phyloP scores from a whole-genome alignment of 2,329 filamentous ascomycete species.

The Chrysosphaeria jannelii region DNA sequence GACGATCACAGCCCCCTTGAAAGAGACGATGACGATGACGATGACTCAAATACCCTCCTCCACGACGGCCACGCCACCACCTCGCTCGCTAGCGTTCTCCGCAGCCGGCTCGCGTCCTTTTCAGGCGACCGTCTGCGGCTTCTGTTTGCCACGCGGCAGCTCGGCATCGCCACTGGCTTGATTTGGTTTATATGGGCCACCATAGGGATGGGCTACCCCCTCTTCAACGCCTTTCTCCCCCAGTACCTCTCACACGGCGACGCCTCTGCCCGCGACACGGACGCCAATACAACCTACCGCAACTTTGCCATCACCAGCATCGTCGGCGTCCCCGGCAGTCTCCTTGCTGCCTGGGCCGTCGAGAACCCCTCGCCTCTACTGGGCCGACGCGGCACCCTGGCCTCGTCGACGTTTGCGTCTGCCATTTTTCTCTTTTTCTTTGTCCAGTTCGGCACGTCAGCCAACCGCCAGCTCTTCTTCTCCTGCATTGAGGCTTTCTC shows the following conservation, averaged over 20 bases:
- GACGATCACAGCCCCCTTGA: conserved; percentile 9
- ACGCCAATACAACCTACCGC: conserved; percentile 29
- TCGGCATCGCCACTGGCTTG: conserved; percentile 19
- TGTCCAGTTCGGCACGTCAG: conserved; percentile 24
- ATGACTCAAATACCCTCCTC: background rate
- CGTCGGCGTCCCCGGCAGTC: conserved; percentile 44
- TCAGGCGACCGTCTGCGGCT: conserved; percentile 35
- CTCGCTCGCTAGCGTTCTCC: conserved; percentile 12
- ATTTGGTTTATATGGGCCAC: conserved; percentile 60
- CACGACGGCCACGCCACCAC: background rate
- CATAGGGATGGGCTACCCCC: conserved; percentile 63
- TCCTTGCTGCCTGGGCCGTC: conserved; percentile 45
- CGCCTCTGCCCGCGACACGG: conserved; percentile 5
- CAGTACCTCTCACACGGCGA: conserved; percentile 40
- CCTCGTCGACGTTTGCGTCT: conserved; percentile 32
- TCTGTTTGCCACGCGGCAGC: conserved; percentile 25
- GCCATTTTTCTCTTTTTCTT: conserved; percentile 41
- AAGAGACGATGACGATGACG: too few relatives aligned
- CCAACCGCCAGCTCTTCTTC: conserved; percentile 29
- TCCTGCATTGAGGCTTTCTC: conserved; percentile 39
- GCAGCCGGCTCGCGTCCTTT: conserved; percentile 31
- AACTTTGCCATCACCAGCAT: conserved; percentile 60
- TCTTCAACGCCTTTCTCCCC: conserved; percentile 77
- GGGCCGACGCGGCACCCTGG: conserved; percentile 44
- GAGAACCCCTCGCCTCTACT: conserved; percentile 28